These are phyloP conservation scores for Colletotrichum gloeosporioides DNA, from an alignment of 2,329 filamentous ascomycete genomes.

Conservation along the genomic window DNA sequence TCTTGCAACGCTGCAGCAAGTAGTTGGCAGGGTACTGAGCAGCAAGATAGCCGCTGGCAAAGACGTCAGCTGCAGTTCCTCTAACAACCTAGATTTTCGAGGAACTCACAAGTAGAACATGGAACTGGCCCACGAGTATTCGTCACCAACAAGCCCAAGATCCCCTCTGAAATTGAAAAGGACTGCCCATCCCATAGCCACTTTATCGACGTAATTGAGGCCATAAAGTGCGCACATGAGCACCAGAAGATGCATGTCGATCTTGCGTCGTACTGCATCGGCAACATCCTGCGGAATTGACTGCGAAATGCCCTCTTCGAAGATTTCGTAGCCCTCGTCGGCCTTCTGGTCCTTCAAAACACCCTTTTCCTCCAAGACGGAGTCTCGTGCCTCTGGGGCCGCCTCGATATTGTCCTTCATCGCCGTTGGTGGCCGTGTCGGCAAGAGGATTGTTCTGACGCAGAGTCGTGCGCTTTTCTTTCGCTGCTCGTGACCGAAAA, in stretches of 20 bases:
- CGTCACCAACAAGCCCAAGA: constrained; percentile 22
- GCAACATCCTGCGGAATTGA: constrained; percentile 21
- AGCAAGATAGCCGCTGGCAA: background rate
- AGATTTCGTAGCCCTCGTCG: background rate
- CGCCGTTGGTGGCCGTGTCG: background rate
- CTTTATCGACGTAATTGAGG: constrained; percentile 28
- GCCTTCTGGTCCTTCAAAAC: constrained; percentile 10
- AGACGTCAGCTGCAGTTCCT: background rate
- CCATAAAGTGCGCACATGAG: constrained; percentile 29
- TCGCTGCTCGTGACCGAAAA: background rate
- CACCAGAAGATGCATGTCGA: constrained; percentile 24
- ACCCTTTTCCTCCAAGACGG: background rate
- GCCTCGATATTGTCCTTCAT: background rate
- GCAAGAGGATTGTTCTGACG: background rate
- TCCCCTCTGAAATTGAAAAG: constrained; percentile 26
- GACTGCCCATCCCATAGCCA: constrained; percentile 28
- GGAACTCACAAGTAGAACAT: background rate
- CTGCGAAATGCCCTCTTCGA: background rate
- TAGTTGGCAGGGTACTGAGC: background rate
- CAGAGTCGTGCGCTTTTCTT: background rate
- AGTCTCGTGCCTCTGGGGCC: background rate
- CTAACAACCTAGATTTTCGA: background rate
- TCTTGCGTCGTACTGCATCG: constrained; percentile 23
- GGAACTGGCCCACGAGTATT: background rate
- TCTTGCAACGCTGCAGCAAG: constrained; percentile 23